Percentiles rank a stretch among this genome's conserved stretches.
These are phyloP conservation scores for Irpex lacteus DNA, from an alignment of 1,284 basidiomycete species.

Conservation along the genomic window DNA sequence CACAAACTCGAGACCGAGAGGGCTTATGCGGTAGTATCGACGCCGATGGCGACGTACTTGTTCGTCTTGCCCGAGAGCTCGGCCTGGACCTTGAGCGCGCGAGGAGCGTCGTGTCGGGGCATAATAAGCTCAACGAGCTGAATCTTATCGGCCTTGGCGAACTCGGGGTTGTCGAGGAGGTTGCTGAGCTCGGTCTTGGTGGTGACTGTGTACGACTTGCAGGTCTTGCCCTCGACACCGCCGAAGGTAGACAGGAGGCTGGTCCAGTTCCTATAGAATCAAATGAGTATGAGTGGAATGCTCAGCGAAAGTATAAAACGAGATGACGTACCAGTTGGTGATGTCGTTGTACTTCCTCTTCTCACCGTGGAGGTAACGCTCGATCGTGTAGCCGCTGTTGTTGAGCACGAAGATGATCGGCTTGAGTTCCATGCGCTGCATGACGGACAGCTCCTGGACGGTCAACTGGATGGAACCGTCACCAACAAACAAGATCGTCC, in stretches of 20 bases:
- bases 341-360: constrained; percentile 71
- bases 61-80: constrained; percentile 53
- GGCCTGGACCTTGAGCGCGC: constrained; percentile 51
- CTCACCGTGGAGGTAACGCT: constrained; percentile 75
- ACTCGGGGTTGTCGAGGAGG: constrained; percentile 58
- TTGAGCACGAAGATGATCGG: constrained; percentile 87
- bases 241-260: constrained; percentile 58
- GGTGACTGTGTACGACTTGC: constrained; percentile 64
- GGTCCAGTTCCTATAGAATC: constrained; percentile 48
- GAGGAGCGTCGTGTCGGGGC: constrained; percentile 71
- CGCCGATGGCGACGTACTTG: constrained; percentile 25
- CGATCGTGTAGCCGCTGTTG: constrained; percentile 89
- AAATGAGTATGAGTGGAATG: neutral
- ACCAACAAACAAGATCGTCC: constrained; percentile 86
- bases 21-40: neutral
- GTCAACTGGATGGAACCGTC: constrained; percentile 67
- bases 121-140: constrained; percentile 82
- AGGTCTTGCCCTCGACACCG: constrained; percentile 48
- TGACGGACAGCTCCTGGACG: constrained; percentile 77
- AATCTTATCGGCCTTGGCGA: constrained; percentile 60
- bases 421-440: constrained; percentile 65
- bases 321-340: constrained; percentile 48
- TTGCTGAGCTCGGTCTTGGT: constrained; percentile 62
- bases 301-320: neutral
- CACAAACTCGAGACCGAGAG: neutral